Percentiles rank a stretch among this genome's conserved stretches.
These are phyloP conservation scores for Taphrina pruni DNA, from an alignment of 1,139 yeast species.

Conservation along the genomic window DNA sequence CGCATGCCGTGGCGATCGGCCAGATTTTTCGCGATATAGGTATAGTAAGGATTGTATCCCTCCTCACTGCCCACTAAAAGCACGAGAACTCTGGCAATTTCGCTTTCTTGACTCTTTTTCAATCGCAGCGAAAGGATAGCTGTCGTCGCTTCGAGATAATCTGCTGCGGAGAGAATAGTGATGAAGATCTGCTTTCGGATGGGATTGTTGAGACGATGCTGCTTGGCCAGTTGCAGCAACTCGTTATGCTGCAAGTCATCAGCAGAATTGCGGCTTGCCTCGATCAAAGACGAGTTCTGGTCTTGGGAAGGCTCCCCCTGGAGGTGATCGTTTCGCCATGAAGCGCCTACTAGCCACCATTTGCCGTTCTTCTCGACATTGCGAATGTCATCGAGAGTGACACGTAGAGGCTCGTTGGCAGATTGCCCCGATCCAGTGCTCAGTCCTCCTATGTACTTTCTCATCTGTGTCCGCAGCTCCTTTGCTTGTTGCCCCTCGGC, in stretches of 20 bases:
- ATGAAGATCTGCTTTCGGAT: conserved; percentile 90
- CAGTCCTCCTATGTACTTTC: conserved; percentile 65
- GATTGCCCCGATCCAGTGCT: conserved; percentile 53
- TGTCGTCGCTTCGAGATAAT: conserved; percentile 83
- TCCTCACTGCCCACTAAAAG: conserved; percentile 88
- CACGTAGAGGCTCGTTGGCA: conserved; percentile 78
- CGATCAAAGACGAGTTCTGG: not conserved
- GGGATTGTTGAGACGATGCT: conserved; percentile 94
- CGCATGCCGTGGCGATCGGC: conserved; percentile 69
- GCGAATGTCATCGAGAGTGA: conserved; percentile 79
- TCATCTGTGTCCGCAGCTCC: conserved; percentile 64
- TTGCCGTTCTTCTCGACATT: conserved; percentile 80
- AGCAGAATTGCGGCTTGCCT: conserved; percentile 57
- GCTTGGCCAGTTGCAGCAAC: conserved; percentile 84
- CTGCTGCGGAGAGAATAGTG: conserved; percentile 79
- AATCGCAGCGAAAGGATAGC: conserved; percentile 79
- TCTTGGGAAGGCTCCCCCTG: not conserved
- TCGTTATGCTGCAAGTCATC: conserved; percentile 63
- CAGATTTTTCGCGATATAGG: conserved; percentile 74
- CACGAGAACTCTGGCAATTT: conserved; percentile 79
- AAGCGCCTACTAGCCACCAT: conserved; percentile 99
- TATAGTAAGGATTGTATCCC: conserved; percentile 88
- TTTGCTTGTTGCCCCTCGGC: conserved; percentile 54
- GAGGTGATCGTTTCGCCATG: conserved; percentile 71
- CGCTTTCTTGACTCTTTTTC: conserved; percentile 82